Conservation (phyloP, 1,284 basidiomycete species). For the Tilletia setariae region DNA sequence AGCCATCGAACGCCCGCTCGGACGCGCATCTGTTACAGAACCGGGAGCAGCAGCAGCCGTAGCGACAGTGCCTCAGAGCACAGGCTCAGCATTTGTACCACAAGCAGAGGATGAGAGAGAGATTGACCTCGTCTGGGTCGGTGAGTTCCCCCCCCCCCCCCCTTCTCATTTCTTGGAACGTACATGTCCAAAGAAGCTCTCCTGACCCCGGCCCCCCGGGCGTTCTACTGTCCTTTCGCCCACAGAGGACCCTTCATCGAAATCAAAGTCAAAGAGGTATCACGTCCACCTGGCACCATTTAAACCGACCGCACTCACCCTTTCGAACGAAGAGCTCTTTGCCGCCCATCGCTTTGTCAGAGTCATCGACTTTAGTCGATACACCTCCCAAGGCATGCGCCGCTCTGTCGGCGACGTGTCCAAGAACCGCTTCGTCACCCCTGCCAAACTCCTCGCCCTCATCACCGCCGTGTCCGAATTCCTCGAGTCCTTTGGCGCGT, state of each 20-base stretch:
- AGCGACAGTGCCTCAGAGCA: neutral
- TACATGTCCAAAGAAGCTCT: no score
- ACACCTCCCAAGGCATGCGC: slow-evolving; percentile 88
- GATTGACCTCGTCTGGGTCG: slow-evolving; percentile 37
- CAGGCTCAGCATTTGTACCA: slow-evolving; percentile 6
- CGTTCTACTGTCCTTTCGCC: no score
- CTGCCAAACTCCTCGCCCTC: slow-evolving; percentile 65
- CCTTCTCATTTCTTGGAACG: no score
- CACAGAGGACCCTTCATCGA: slow-evolving; percentile 29
- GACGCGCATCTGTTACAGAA: neutral
- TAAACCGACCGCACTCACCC: slow-evolving; percentile 7
- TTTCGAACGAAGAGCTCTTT: slow-evolving; percentile 12
- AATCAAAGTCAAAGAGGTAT: slow-evolving; percentile 30
- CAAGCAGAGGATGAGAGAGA: slow-evolving; percentile 28
- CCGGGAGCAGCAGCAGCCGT: neutral
- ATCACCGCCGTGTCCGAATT: slow-evolving; percentile 43
- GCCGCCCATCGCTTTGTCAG: slow-evolving; percentile 39
- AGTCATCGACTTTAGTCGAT: slow-evolving; percentile 71
- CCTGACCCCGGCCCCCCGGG: no score
- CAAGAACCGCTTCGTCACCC: slow-evolving; percentile 85
- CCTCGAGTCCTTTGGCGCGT: slow-evolving; percentile 48
- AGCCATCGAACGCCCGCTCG: neutral
- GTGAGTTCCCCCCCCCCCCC: neutral
- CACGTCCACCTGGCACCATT: slow-evolving; percentile 25
- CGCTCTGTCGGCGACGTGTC: slow-evolving; percentile 85